Base-by-base conservation (phyloP, 2,329 filamentous ascomycete genomes). In the Diplocarpon rosae region DNA sequence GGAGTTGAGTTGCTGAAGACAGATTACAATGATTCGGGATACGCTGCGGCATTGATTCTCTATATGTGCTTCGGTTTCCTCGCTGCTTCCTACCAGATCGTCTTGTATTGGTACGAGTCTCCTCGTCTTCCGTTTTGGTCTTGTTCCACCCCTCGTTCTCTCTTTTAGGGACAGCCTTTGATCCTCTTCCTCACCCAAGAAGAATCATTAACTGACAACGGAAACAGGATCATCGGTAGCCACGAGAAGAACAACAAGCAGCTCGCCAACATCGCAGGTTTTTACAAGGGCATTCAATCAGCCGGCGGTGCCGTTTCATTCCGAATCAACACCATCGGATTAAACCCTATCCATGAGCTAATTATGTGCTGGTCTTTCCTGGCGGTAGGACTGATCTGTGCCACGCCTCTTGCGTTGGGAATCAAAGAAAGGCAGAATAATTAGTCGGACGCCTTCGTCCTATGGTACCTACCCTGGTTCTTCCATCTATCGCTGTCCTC, bases 211-310 rank as follows among this genome's bases (percentile, higher is more conserved):
- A 12, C 30, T 14, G 11, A 32, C 11, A 12, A 5, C 5, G n/a
- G 30, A 32, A 14, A 32, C 15, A 35, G 33, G 33, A 10, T 17
- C 33, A 14, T 35, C n/a, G 33, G 33, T 13, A 10, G n/a, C 33
- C 33, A n/a, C n/a, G 14, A 10, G 10, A 14, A 14, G 14, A 16
- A 35, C 33, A 10, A 11, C n/a, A 11, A 14, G 6, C 11, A 17
- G 15, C 9, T 35, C 13, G 33, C 88, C 67, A 93, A 94, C 69
- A 82, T 89, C 58, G 83, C 85, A 29, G 88, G 85, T 49, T 87
- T 84, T 69, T 90, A 89, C 73, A 90, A 90, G 69, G 80, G 80
- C 38, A 82, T 93, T 52, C 86, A 93, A 63, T 88, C 84, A n/a
- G 85, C 83, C 12, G 86, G 85, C 55, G 79, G 80, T 2, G 85